Evolutionary conservation across 2,329 filamentous ascomycete species (phyloP), one percentile per base, ranked within the genome.

Genomic region (Boeremia lycopersici): DNA sequence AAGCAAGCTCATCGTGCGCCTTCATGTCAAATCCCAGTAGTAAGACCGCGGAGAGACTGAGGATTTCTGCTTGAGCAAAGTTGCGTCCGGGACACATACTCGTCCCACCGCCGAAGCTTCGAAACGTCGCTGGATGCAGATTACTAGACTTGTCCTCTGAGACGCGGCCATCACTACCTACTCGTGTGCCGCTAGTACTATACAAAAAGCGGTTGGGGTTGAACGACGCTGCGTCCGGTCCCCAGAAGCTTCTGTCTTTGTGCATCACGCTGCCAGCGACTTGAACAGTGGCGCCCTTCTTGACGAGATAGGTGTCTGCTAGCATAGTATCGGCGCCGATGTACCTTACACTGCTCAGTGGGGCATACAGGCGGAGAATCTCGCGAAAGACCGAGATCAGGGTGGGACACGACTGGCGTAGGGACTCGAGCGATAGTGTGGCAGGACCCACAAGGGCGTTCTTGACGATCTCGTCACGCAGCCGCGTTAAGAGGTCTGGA

Each of bases 11-110:
- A 11, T 47, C 30, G 9, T 59, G 40, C 1, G 65, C 57, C 23
- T 30, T 17, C 10, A 75, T 41, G 35, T 76, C 72, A 57, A 70
- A 76, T 1, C 63, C 60, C 39, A 63, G 28, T 1, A 70, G 55
- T 29, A 75, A 33, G 17, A 68, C 54, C 11, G 72, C 64, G 0
- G 63, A 60, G 11, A 73, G 41, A 10, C 57, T 52, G 19, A 71
- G 19, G 41, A 76, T 65, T 50, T 76, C 72, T 29, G 59, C 67
- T 28, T 61, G 64, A 2, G 73, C 71, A 53, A 76, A 75, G 48
- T 74, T 68, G 3, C 72, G 59, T 2, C 73, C 74, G 4, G 74
- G 74, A 57, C 73, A 76, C 3, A 74, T 48, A 7, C 59, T 62
- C 10, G 47, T 47, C 10, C 73, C 72, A 3, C 74, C 73, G 5